A percentile compares a stretch with the other conserved stretches of the same genome.
These are phyloP conservation scores for Tremellales sp. DNA, from an alignment of 1,284 basidiomycete genomes.

Conservation along the genomic window DNA sequence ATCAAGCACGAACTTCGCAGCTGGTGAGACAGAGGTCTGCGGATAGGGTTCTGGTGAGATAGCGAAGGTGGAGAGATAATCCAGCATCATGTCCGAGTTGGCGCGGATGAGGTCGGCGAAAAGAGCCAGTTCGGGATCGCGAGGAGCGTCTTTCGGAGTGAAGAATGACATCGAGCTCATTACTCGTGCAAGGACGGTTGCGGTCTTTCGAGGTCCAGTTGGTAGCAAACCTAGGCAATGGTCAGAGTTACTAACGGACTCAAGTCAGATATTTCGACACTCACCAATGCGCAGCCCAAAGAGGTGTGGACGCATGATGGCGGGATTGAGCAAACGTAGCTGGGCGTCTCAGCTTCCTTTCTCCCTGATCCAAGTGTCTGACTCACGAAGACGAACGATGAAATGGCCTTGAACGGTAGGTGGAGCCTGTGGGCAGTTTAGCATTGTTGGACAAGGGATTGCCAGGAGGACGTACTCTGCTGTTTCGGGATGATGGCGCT, in stretches of 20 bases:
- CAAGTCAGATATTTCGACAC: too few species aligned
- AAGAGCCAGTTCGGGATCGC: conserved; percentile 20
- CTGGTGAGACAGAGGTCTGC: neutral
- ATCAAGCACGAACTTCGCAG: conserved; percentile 7
- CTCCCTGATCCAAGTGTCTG: too few species aligned
- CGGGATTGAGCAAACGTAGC: conserved; percentile 35
- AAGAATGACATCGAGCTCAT: conserved; percentile 36
- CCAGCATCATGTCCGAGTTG: conserved; percentile 22
- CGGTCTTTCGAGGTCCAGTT: conserved; percentile 12
- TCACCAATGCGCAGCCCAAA: conserved; percentile 26
- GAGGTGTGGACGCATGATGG: conserved; percentile 32
- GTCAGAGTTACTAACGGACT: neutral
- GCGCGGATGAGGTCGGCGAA: conserved; percentile 22
- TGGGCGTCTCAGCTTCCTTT: too few species aligned
- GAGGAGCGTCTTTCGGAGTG: conserved; percentile 15
- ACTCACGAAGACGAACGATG: conserved; percentile 35
- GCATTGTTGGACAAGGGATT: neutral
- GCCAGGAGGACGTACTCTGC: conserved; percentile 11
- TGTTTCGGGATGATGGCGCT: conserved; percentile 14
- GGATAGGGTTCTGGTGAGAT: neutral
- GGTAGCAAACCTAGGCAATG: conserved; percentile 11
- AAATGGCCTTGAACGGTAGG: conserved; percentile 26
- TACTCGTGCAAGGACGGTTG: conserved; percentile 31
- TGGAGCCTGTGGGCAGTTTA: conserved; percentile 8
- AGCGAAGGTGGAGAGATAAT: conserved; percentile 23